Base-by-base conservation (phyloP, 1,284 basidiomycete species). In the Ustilago loliicola region DNA sequence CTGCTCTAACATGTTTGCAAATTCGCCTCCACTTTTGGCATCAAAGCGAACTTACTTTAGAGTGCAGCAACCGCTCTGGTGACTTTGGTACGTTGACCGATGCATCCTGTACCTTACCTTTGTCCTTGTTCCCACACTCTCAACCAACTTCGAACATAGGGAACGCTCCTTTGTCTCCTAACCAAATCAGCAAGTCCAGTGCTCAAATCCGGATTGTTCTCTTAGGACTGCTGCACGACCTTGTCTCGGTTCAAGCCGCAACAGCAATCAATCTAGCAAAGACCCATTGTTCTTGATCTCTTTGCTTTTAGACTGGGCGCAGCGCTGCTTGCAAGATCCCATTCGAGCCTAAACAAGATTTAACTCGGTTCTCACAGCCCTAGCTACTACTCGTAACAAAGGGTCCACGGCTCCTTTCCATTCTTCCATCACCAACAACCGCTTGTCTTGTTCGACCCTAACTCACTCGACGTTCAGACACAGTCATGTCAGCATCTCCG, bases 401-500 rank as follows among this genome's bases (percentile, higher is more conserved):
- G 51, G 51, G 15, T 55, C 30, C 19, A 29, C 11, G 13, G 38
- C 45, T 34, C 30, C 34, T 60, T 63, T 21, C 61, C 27, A 52
- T 36, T 38, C 47, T 56, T 52, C 58, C 23, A 62, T 25, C 58
- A 61, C 40, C 29, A 29, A 29, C 36, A 7, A 29, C 9, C 23
- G 21, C 32, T 34, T 38, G 21, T 25, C 23, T 40, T n/a, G 7
- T 11, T 45, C 19, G 2, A 50, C 23, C 23, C 53, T 17, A 38
- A n/a, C 25, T n/a, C 40, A 48, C 23, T 7, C 53, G 21, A 32
- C 21, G 21, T 47, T 25, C 29, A 45, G 21, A 32, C 25, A 48
- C 13, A 19, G 21, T n/a, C 36, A 78, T 78, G 76, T 55, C 72
- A 15, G 65, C 58, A 42, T 78, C 76, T 29, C 68, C 68, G 10